phyloP scores from a whole-genome alignment of 106 monocot species.

The Dendrobium huoshanense region DNA sequence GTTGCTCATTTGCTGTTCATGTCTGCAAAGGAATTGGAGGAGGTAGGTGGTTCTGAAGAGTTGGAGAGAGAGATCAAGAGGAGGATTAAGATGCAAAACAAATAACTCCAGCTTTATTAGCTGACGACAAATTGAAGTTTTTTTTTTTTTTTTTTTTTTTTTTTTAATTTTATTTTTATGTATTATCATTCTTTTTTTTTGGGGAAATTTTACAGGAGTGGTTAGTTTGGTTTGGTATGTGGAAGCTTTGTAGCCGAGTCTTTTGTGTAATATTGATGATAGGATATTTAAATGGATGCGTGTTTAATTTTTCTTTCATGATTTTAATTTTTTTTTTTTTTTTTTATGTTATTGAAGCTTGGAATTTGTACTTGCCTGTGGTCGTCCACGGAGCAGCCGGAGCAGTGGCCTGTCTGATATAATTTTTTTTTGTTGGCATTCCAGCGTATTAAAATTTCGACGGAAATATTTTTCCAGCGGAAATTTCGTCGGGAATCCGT shows the following conservation, averaged over 20 bases:
- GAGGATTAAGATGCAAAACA: slow-evolving; percentile 28
- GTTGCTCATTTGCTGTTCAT: background rate
- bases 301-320: background rate
- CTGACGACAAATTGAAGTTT: background rate
- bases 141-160: background rate
- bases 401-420: no score
- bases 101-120: background rate
- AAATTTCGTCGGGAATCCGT: no score
- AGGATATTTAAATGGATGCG: background rate
- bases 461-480: no score
- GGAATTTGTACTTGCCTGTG: no score
- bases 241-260: background rate
- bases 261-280: background rate
- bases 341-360: no score
- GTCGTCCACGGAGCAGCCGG: no score
- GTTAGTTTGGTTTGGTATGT: background rate
- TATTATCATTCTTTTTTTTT: background rate
- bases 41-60: slow-evolving; percentile 74
- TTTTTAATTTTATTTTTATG: background rate
- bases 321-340: no score
- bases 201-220: no score
- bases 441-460: no score
- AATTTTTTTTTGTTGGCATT: no score
- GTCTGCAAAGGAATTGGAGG: slow-evolving; percentile 66
- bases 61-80: slow-evolving; percentile 64